A percentile compares a stretch with the other conserved stretches of the same genome.
Evolutionary conservation across 495 filamentous ascomycete genomes (phyloP).

Genomic region (Neurospora intermedia): DNA sequence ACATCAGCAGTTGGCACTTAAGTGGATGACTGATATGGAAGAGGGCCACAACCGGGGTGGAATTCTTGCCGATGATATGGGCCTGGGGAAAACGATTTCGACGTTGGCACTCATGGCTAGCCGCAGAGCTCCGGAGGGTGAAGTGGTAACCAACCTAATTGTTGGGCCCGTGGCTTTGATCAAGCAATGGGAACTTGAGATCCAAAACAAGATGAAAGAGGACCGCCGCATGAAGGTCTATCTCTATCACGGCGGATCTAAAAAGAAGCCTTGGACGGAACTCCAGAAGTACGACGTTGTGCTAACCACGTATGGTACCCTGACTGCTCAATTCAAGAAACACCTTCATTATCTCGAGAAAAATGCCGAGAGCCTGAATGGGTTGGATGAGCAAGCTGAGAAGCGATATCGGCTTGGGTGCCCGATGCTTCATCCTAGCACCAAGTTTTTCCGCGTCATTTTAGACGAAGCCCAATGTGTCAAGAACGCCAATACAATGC

Average conservation of each 20-base stretch:
- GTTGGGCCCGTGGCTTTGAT: conserved; percentile 79
- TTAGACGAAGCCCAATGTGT: conserved; percentile 92
- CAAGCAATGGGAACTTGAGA: conserved; percentile 85
- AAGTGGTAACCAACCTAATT: conserved; percentile 62
- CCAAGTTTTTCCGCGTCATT: conserved; percentile 74
- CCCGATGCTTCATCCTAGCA: conserved; percentile 52
- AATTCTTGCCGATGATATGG: conserved; percentile 89
- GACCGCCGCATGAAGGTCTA: conserved; percentile 50
- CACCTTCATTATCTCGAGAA: conserved; percentile 12
- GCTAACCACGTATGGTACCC: conserved; percentile 78
- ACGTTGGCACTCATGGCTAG: conserved; percentile 74
- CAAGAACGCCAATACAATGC: conserved; percentile 70
- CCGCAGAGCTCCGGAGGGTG: conserved; percentile 47
- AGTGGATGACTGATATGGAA: conserved; percentile 79
- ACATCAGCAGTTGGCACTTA: conserved; percentile 74
- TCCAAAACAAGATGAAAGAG: conserved; percentile 55
- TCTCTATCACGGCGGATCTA: conserved; percentile 47
- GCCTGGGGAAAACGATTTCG: conserved; percentile 90
- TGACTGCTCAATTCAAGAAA: conserved; percentile 58
- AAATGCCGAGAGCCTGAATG: conserved; percentile 3
- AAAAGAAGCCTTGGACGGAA: conserved; percentile 43
- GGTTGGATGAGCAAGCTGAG: conserved; percentile 15
- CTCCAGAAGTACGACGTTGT: conserved; percentile 70
- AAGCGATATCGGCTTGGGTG: conserved; percentile 23
- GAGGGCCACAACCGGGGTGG: conserved; percentile 67